Evolutionary conservation across 192 early-diverging fungal genomes (phyloP), one percentile per base, ranked within the genome.

Genomic region (Mortierella alpina): DNA sequence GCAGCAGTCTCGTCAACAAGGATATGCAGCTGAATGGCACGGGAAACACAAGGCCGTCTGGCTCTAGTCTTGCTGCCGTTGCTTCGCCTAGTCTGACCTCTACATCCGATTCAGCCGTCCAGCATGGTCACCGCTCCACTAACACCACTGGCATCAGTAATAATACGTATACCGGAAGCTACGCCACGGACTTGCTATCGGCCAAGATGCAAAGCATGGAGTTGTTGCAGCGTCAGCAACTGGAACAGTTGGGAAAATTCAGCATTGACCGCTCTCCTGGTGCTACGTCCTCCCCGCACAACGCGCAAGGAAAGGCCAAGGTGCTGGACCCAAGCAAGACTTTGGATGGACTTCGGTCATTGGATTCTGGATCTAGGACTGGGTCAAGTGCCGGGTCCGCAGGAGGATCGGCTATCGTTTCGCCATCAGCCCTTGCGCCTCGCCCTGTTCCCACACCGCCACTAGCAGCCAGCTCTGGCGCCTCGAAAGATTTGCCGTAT

Each of bases 211-310:
- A 67, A 0, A 72, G 66, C 23, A 17, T 72, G 5, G 70, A 65
- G 12, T 48, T 72, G 1, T 49, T 80, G 39, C 64, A 80, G 14
- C 77, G 77, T 5, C 69, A 72, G 23, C 77, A 72, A 39, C 58
- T 80, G 47, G 77, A 80, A 31, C 77, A 80, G 22, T 55, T 80
- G 17, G 77, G 69, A 9, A 62, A 52, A 13, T 80, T 80, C 40
- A 53, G 57, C 14, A 13, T 59, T 14, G 63, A 72, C 18, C 31
- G 31, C 31, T 31, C 31, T 31, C 49, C 53, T 39, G 15, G 17
- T 8, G 45, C 23, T 17, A 6, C 14, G 0, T 5, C 39, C 12
- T 52, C 14, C 5, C 45, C 69, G 2, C 76, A 71, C n/a, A 80
- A 55, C 42, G 44, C 70, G 11, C 77, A 72, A 59, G 70, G 77